These are phyloP conservation scores for Fusarium graminum DNA, from an alignment of 2,329 filamentous ascomycete genomes.

Conservation along the genomic window DNA sequence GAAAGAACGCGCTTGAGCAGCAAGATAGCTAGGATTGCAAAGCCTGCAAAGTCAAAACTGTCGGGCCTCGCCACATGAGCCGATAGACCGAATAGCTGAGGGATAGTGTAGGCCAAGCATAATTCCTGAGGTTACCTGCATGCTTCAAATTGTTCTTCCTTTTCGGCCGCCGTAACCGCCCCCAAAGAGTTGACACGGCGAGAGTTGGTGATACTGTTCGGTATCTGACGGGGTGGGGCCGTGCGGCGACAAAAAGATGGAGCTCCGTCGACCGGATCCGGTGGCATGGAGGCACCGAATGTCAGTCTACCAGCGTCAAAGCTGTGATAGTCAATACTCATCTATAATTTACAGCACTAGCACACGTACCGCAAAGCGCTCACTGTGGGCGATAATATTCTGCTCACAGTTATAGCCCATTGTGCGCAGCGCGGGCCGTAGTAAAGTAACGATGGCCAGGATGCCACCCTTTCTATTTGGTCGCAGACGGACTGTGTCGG, in stretches of 20 bases:
- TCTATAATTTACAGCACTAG: neutral
- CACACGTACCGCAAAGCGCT: neutral
- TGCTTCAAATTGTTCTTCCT: neutral
- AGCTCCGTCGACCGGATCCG: constrained; percentile 35
- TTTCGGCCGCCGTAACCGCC: constrained; percentile 23
- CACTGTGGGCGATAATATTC: neutral
- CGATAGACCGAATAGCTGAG: neutral
- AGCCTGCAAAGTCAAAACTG: constrained; percentile 6
- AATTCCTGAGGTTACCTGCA: neutral
- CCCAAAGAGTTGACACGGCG: constrained; percentile 11
- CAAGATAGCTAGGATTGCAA: constrained; percentile 3
- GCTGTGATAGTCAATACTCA: neutral
- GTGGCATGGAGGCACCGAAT: constrained; percentile 21
- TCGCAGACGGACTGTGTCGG: neutral
- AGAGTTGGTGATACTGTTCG: constrained; percentile 6
- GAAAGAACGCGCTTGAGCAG: neutral
- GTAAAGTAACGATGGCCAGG: neutral
- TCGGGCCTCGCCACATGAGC: neutral
- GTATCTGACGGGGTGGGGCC: constrained; percentile 28
- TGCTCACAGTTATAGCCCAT: neutral
- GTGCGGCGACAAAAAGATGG: constrained; percentile 36
- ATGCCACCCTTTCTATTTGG: too few relatives aligned
- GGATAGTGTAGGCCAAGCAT: neutral
- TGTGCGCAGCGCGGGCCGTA: neutral
- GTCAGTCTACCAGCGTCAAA: neutral